Evolutionary conservation across 139 green algal species (phyloP).

Genomic region (Chlorella sp.): DNA sequence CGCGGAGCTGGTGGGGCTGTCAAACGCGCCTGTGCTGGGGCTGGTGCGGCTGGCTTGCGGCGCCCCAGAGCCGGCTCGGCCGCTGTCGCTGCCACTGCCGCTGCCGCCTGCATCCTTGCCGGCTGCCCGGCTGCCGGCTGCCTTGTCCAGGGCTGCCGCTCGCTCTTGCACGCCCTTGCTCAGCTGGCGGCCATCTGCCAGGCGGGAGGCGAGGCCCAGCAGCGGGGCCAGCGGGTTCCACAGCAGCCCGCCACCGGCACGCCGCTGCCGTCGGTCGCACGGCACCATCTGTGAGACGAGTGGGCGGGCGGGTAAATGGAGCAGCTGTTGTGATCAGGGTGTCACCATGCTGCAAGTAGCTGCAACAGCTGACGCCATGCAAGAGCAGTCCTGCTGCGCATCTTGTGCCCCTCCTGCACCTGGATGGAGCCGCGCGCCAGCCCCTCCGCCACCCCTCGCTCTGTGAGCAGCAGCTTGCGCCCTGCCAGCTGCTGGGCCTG

Average conservation of each 20-base stretch:
- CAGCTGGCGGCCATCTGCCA: neutral
- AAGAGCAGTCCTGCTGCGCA: too few relatives aligned
- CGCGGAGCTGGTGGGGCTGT: too few relatives aligned
- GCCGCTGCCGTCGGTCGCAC: neutral
- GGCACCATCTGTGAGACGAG: neutral
- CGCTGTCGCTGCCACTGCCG: neutral
- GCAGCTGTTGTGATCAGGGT: too few relatives aligned
- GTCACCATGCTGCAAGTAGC: too few relatives aligned
- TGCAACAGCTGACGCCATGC: too few relatives aligned
- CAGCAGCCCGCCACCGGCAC: too few relatives aligned
- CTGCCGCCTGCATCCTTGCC: too few relatives aligned
- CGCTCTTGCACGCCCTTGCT: neutral
- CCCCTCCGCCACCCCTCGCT: conserved; percentile 36
- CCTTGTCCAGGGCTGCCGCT: neutral
- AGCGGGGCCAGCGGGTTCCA: neutral
- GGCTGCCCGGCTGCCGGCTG: too few relatives aligned
- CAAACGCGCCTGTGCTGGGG: too few relatives aligned
- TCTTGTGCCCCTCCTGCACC: neutral
- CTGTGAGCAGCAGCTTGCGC: conserved; percentile 20
- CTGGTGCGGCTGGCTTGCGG: too few relatives aligned
- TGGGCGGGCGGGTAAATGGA: too few relatives aligned
- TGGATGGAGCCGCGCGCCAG: conserved; percentile 14
- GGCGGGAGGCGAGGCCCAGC: neutral
- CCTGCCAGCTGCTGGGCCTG: conserved; percentile 31
- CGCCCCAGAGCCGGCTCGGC: too few relatives aligned